phyloP scores from a whole-genome alignment of 2,329 filamentous ascomycete genomes.

The Fusarium coicis region DNA sequence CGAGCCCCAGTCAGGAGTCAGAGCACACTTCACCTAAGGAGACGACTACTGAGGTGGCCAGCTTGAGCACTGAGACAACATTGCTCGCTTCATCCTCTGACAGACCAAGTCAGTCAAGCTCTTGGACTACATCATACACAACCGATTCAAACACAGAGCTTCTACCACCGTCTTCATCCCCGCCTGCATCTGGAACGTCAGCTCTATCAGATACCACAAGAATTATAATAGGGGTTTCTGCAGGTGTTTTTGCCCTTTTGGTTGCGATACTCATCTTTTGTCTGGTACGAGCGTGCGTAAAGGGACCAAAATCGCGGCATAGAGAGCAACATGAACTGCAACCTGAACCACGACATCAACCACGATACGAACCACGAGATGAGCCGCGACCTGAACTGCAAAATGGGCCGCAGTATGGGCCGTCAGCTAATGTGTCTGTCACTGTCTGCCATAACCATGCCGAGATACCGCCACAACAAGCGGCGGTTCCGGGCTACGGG shows the following conservation, averaged over 20 bases:
- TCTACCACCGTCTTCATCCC: neutral
- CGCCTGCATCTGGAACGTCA: rapidly evolving
- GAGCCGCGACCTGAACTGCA: neutral
- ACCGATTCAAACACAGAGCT: neutral
- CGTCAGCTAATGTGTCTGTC: neutral
- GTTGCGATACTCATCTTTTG: neutral
- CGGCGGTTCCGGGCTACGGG: neutral
- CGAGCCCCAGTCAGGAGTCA: neutral
- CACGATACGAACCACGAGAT: neutral
- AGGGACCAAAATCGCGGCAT: neutral
- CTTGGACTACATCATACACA: neutral
- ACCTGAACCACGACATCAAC: neutral
- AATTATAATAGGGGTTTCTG: neutral
- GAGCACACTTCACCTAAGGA: neutral
- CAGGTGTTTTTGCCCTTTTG: neutral
- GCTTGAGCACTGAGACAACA: neutral
- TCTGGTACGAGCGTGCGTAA: neutral
- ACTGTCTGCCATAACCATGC: neutral
- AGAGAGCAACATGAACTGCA: neutral
- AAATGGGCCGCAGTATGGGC: neutral
- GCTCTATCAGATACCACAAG: neutral
- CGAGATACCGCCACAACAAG: neutral
- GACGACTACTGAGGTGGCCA: neutral
- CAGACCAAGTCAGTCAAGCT: neutral
- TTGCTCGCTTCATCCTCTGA: neutral